These are phyloP conservation scores for Luvunga scandens DNA, from an alignment of 345 rosid genomes.

Conservation along the genomic window DNA sequence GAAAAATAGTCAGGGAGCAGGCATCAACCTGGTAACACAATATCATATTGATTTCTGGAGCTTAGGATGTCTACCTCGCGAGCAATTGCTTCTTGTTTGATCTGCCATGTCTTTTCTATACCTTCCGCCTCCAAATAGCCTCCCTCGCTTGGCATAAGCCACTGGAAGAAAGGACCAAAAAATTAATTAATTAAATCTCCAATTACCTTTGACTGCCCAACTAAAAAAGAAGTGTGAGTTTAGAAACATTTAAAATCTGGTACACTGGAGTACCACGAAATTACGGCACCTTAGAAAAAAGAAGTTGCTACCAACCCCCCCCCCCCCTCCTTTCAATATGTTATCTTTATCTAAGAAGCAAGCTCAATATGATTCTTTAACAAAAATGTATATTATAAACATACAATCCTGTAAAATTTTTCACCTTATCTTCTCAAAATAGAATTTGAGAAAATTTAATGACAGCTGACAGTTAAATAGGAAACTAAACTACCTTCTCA, in stretches of 20 bases:
- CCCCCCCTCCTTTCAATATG: background rate
- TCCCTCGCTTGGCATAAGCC: slow-evolving; percentile 83
- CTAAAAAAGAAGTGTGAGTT: background rate
- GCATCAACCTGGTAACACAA: slow-evolving; percentile 75
- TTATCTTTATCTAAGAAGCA: background rate
- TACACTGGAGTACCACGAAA: background rate
- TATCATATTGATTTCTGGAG: slow-evolving; percentile 71
- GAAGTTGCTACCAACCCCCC: background rate
- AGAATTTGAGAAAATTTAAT: background rate
- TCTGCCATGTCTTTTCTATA: slow-evolving; percentile 77
- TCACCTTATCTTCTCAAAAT: background rate
- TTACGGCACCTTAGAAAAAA: background rate
- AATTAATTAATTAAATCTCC: slow-evolving; percentile 6
- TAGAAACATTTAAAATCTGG: background rate
- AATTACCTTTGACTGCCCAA: background rate
- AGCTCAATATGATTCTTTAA: background rate
- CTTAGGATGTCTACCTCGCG: slow-evolving; percentile 60
- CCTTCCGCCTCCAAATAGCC: slow-evolving; percentile 89
- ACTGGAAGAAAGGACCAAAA: slow-evolving; percentile 40
- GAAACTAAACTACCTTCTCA: slow-evolving; percentile 57
- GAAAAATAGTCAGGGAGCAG: background rate
- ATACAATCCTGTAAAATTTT: background rate
- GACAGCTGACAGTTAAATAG: background rate
- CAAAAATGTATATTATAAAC: background rate
- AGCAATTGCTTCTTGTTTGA: slow-evolving; percentile 65